Base-by-base conservation (phyloP, 169 alveolate genomes). In the Plasmodium gaboni region DNA sequence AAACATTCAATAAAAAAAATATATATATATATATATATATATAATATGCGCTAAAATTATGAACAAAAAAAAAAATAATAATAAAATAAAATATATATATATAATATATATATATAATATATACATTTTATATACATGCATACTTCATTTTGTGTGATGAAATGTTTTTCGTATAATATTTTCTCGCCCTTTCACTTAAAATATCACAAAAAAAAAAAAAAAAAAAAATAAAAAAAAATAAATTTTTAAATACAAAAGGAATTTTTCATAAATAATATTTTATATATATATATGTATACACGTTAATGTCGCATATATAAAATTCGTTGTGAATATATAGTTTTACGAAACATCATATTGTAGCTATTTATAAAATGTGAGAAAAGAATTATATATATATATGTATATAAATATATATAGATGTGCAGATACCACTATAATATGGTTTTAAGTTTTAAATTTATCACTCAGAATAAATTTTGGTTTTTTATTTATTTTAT, bases 401-500 rank as follows among this genome's bases (percentile, higher is more conserved):
- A 67, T 59, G 60, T 10, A 65, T 51, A 67, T 32, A 22, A 32
- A 51, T 55, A 32, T 32, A 28, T 4, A 13, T 44, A 32, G 46
- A 10, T 32, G 24, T 17, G n/a, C 12, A 61, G 10, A 15, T 26
- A 44, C 2, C 26, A 57, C 57, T 9, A 13, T 26, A 80, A 80
- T 67, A 83, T 83, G 86, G 70, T 51, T 53, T 32, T 72, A 51
- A n/a, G 70, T 24, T 1, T 28, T 32, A 72, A 72, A 55, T 24
- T 72, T 26, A 48, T 61, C 1, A 57, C 15, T 48, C 64, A 12
- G 72, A 15, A 38, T 7, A 38, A 55, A 38, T 22, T 83, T 38
- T 55, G 51, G 42, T 61, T 83, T 71, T 72, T 83, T 28, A n/a
- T 83, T 24, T 83, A 28, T 63, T 38, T 83, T 32, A 53, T 67